phyloP scores from a whole-genome alignment of 2,329 filamentous ascomycete genomes.

The Arthrobotrys entomopaga region DNA sequence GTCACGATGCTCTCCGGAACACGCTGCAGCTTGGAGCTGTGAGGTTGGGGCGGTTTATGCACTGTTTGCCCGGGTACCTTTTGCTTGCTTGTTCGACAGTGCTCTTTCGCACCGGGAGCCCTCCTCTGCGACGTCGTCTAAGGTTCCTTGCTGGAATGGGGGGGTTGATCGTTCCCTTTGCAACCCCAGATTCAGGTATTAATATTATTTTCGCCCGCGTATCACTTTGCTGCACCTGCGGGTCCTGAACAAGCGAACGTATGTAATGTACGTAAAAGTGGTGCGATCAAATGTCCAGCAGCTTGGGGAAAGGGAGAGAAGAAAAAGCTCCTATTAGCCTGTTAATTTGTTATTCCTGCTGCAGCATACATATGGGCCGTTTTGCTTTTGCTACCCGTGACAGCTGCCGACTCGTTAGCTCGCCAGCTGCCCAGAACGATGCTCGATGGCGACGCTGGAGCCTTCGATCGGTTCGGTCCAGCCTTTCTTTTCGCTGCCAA shows the following conservation, averaged over 20 bases:
- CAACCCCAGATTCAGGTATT: conserved; percentile 51
- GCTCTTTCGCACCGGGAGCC: conserved; percentile 5
- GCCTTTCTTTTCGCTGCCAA: conserved; percentile 16
- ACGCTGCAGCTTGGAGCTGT: conserved; percentile 53
- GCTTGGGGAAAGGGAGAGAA: background rate
- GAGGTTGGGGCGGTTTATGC: conserved; percentile 53
- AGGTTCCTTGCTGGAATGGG: conserved; percentile 20
- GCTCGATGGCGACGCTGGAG: conserved; percentile 42
- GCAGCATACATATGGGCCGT: conserved; percentile 10
- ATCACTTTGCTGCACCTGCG: conserved; percentile 32
- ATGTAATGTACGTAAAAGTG: conserved; percentile 47
- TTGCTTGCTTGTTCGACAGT: conserved; percentile 34
- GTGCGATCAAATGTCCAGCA: conserved; percentile 50
- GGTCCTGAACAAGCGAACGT: conserved; percentile 48
- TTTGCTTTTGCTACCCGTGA: conserved; percentile 54
- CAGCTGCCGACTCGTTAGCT: conserved; percentile 42
- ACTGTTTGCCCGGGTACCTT: conserved; percentile 41
- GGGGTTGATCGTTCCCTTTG: conserved; percentile 49
- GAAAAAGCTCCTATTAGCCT: conserved; percentile 55
- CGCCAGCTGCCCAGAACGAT: conserved; percentile 40
- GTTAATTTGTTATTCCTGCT: conserved; percentile 52
- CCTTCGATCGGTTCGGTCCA: conserved; percentile 22
- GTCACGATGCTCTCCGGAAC: conserved; percentile 52
- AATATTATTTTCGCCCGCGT: conserved; percentile 16
- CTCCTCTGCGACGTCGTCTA: conserved; percentile 21